A percentile compares a stretch with the other conserved stretches of the same genome.
Evolutionary conservation across 805 yeast genomes (phyloP).

Genomic region (Naumovozyma dairenensis): DNA sequence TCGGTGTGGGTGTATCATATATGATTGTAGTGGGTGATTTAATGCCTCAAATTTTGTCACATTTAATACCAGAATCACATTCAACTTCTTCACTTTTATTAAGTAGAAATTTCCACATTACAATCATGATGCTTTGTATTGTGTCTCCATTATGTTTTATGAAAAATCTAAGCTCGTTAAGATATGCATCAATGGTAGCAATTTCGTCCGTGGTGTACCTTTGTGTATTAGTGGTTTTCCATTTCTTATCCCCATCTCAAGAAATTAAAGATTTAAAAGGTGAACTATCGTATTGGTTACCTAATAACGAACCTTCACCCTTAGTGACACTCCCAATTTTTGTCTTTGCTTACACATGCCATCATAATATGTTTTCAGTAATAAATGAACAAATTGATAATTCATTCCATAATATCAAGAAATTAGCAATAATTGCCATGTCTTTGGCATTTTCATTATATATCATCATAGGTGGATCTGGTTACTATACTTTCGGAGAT

Average conservation of each 20-base stretch:
- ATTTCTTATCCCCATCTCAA: constrained; percentile 36
- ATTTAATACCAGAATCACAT: constrained; percentile 2
- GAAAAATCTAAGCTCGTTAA: constrained; percentile 68
- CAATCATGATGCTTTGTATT: constrained; percentile 40
- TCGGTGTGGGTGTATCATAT: constrained; percentile 61
- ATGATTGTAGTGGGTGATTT: constrained; percentile 62
- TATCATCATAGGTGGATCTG: constrained; percentile 64
- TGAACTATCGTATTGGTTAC: constrained; percentile 37
- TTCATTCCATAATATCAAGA: constrained; percentile 37
- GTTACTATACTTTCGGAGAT: constrained; percentile 82
- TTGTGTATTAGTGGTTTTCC: constrained; percentile 62
- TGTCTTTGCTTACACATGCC: constrained; percentile 92
- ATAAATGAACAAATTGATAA: constrained; percentile 66
- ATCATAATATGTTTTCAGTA: constrained; percentile 87
- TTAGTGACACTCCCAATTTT: constrained; percentile 79
- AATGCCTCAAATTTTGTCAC: constrained; percentile 44
- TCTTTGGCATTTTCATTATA: constrained; percentile 53
- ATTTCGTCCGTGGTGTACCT: constrained; percentile 71
- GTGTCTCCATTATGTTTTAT: constrained; percentile 54
- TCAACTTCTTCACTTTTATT: constrained; percentile 29
- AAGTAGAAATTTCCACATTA: constrained; percentile 51
- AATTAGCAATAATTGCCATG: constrained; percentile 45
- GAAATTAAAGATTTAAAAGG: constrained; percentile 35
- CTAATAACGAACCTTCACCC: constrained; percentile 37
- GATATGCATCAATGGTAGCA: constrained; percentile 78